Evolutionary conservation across 768 basidiomycete genomes (phyloP).

Genomic region (Mycena capillaripes): DNA sequence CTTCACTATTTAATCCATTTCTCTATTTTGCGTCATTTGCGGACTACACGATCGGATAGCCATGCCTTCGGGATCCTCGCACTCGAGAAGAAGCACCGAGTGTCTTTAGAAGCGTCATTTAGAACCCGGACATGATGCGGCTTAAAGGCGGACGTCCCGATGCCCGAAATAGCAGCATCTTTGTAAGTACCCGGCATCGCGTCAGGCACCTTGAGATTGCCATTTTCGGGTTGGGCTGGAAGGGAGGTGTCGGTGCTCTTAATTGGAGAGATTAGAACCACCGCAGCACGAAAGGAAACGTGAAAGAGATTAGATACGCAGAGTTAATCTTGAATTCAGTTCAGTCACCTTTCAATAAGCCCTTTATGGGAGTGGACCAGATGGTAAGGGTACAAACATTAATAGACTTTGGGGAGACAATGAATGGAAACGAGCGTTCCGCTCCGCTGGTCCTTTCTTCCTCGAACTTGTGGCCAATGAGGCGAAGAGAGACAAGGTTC

Average conservation of each 20-base stretch:
- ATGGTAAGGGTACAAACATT: neutral
- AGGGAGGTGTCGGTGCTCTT: neutral
- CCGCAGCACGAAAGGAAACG: neutral
- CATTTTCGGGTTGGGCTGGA: neutral
- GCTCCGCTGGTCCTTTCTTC: neutral
- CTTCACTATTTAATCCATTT: neutral
- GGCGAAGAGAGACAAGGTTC: neutral
- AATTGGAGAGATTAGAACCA: too few relatives aligned
- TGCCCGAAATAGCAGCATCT: neutral
- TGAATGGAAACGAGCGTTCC: neutral
- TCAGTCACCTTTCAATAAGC: neutral
- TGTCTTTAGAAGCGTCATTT: neutral
- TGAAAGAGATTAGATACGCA: neutral
- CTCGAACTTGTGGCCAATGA: neutral
- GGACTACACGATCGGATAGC: neutral
- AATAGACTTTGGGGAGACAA: conserved; percentile 3
- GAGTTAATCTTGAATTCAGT: neutral
- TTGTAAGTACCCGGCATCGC: neutral
- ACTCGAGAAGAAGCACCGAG: neutral
- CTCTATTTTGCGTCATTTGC: neutral
- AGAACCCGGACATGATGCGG: neutral
- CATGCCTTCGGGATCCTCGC: neutral
- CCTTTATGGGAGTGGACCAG: neutral
- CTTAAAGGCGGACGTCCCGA: neutral
- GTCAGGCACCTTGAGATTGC: neutral